Evolutionary conservation across 495 filamentous ascomycete genomes (phyloP), one percentile per base, ranked within the genome.

Genomic region (Haplographium delicatum): DNA sequence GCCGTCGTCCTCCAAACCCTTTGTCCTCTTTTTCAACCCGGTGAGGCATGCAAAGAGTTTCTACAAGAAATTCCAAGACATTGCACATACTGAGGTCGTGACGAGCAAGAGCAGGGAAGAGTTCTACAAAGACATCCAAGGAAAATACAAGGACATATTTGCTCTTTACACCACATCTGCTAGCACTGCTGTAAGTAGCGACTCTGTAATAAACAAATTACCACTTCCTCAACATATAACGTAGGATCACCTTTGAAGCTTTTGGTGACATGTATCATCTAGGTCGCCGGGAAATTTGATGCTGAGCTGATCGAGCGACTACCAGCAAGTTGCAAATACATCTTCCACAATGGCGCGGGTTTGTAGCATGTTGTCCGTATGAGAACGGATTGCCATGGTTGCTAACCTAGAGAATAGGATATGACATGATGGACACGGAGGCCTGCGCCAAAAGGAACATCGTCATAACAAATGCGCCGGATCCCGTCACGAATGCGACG

Each of bases 401-500:
- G 22, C 23, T 44, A 44, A 44, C 9, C 40, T n/a, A n/a, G 11
- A 16, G 15, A 8, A 86, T 86, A 26, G 86, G 86, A 1, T 91
- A 91, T 63, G 86, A 91, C 56, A 84, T 87, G 50, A 75, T 91
- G 24, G 85, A 90, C 55, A 71, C 88, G 28, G 60, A 74, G 5
- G 80, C 76, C 16, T 88, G 84, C 63, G 74, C 81, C 8, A 65
- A 73, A 70, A 22, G 83, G 85, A 65, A 62, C 20, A 75, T 93
- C 50, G 72, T 65, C 15, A 82, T 91, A 26, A 85, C 83, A 42
- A 89, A 94, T 61, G 78, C 79, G 18, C 88, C 85, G 44, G 80
- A 76, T 0, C 82, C 83, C 20, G 84, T 88, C 37, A 78, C 89
- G 55, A 84, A 90, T 58, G 81, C 88, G 22, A 93, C 88, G 0